Base-by-base conservation (phyloP, 139 green algal genomes). In the Gonium pectorale region DNA sequence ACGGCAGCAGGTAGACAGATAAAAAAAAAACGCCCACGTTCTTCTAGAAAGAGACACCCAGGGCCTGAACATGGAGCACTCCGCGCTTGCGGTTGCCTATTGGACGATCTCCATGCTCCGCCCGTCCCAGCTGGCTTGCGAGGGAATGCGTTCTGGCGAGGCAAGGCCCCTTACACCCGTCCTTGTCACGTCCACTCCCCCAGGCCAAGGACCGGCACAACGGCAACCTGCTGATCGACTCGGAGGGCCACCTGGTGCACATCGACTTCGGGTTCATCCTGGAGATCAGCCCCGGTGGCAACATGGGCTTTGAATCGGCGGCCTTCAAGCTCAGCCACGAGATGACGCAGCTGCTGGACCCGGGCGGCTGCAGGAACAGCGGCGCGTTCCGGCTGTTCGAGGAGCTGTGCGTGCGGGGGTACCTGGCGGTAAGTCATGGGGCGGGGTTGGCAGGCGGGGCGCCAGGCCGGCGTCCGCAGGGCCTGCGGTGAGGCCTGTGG, bases 231-330 rank as follows among this genome's bases (percentile, higher is more conserved):
- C 93, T 99, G 83, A 90, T 99, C 52, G 94, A 98, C 85, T 91
- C 88, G 44, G 70, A 94, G 37, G 97, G 97, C 31, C 95, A 98
- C 90, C 87, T 99, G 66, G 95, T 99, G 44, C 97, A 99, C 94
- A 99, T 99, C 62, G 97, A 99, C 92, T 99, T 99, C 92, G 97
- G 97, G 31, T 99, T 99, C 90, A 99, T 99, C 93, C 92, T 99
- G 89, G 91, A 94, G 83, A 94, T 94, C 80, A 86, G 62, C 40
- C 89, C 91, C 3, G 95, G 95, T 37, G 94, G 92, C 86, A 89
- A 89, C 68, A 81, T 89, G 84, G 87, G 93, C 56, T 99, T 99
- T 88, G 97, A 99, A 94, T 95, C 87, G 54, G 97, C 97, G 0
- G 94, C 94, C n/a, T 99, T 99, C 94, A 99, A 99, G 93, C 92